Percentiles rank a stretch among this genome's conserved stretches.
phyloP scores from a whole-genome alignment of 176 grass and related monocot species.

The Carex myosuroides region DNA sequence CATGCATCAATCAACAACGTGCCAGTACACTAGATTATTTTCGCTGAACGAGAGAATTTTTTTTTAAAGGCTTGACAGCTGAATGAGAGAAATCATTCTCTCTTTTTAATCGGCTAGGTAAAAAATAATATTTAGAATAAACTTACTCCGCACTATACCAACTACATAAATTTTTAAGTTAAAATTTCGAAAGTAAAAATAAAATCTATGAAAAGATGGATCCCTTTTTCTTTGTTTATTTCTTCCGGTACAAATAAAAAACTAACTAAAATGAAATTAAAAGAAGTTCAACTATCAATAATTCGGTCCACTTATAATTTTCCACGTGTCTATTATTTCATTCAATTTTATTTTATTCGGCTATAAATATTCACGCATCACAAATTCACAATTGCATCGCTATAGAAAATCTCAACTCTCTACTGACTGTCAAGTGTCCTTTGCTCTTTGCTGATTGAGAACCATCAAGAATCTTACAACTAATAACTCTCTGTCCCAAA shows the following conservation, averaged over 20 bases:
- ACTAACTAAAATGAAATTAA: no score
- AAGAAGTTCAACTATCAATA: no score
- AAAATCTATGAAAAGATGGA: not conserved
- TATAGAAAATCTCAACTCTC: not conserved
- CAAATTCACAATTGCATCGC: not conserved
- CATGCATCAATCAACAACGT: no score
- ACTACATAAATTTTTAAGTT: not conserved
- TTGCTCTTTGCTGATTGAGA: not conserved
- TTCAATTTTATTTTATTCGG: not conserved
- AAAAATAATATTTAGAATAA: not conserved
- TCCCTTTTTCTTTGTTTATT: not conserved
- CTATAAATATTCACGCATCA: not conserved
- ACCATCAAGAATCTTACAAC: slow-evolving; percentile 6
- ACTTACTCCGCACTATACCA: not conserved
- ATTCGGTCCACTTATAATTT: not conserved
- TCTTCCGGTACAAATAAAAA: no score
- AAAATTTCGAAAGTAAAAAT: not conserved
- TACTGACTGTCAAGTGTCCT: not conserved
- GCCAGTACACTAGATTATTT: no score
- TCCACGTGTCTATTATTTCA: not conserved
- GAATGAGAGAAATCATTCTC: not conserved
- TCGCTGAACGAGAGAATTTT: not conserved
- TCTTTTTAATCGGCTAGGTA: not conserved
- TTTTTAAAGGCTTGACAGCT: no score
- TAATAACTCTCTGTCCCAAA: not conserved